Evolutionary conservation across 805 yeast species (phyloP).

Genomic region (Phaffomyces thermotolerans): DNA sequence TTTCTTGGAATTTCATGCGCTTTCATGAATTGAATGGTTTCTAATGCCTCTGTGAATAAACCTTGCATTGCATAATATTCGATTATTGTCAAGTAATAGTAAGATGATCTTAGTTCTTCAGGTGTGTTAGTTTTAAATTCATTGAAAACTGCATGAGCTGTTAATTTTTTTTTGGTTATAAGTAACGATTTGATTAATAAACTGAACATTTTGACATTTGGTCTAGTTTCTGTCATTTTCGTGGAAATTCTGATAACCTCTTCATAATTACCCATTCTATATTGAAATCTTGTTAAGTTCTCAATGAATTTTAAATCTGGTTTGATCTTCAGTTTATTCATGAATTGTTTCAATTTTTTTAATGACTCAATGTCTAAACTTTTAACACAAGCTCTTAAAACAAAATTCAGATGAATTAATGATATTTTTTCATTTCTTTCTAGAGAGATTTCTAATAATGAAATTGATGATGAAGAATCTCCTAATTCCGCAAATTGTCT

Average conservation of each 20-base stretch:
- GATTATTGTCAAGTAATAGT: conserved; percentile 1
- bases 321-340: conserved; percentile 10
- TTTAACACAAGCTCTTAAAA: conserved; percentile 11
- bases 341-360: conserved; percentile 6
- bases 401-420: conserved; percentile 6
- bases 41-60: conserved; percentile 25
- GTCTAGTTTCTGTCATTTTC: neutral
- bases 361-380: conserved; percentile 7
- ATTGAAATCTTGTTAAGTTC: conserved; percentile 12
- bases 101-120: neutral
- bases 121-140: neutral
- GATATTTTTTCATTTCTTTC: conserved; percentile 4
- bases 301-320: conserved; percentile 11
- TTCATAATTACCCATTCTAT: conserved; percentile 5
- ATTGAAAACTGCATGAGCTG: conserved; percentile 10
- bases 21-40: conserved; percentile 24
- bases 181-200: conserved; percentile 15
- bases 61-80: conserved; percentile 10
- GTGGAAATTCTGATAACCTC: conserved; percentile 10
- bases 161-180: neutral
- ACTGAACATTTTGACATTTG: conserved; percentile 7
- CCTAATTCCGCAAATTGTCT: conserved; percentile 16
- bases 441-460: conserved; percentile 10
- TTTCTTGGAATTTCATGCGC: conserved; percentile 12
- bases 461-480: conserved; percentile 14